A percentile compares a stretch with the other conserved stretches of the same genome.
Evolutionary conservation across 345 rosid species (phyloP).

Genomic region (Euphorbia peplus): DNA sequence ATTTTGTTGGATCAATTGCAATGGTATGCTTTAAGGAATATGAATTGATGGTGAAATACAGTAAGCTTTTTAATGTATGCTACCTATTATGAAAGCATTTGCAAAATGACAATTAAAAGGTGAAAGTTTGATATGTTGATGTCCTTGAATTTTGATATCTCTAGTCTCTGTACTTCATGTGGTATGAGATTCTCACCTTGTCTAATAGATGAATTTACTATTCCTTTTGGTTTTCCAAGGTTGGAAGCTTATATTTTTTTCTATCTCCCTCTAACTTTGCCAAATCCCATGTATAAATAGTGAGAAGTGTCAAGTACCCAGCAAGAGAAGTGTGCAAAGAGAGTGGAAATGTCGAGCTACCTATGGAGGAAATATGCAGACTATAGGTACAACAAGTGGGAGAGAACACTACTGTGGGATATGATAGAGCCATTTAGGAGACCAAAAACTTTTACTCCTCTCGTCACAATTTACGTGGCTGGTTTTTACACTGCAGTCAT

Average conservation of each 20-base stretch:
- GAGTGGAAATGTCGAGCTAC: constrained; percentile 49
- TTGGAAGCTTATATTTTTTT: neutral
- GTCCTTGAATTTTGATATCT: too few relatives aligned
- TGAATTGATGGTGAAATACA: too few relatives aligned
- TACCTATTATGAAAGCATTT: too few relatives aligned
- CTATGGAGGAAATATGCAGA: constrained; percentile 90
- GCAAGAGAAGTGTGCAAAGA: neutral
- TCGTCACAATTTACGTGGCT: constrained; percentile 56
- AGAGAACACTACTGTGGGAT: constrained; percentile 74
- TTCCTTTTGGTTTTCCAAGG: neutral
- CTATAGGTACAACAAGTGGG: constrained; percentile 65
- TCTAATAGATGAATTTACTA: neutral
- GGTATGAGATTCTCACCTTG: neutral
- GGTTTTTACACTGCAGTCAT: constrained; percentile 93
- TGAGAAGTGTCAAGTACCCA: neutral
- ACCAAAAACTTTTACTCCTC: constrained; percentile 77
- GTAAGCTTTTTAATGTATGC: too few relatives aligned
- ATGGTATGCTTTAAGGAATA: too few relatives aligned
- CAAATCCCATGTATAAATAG: neutral
- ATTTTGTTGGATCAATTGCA: too few relatives aligned
- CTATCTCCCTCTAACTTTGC: neutral
- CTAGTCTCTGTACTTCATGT: neutral
- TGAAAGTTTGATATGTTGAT: too few relatives aligned
- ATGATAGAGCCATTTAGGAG: constrained; percentile 78
- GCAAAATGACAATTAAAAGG: too few relatives aligned